Conservation (phyloP, 768 basidiomycete species). For the Auricularia heimuer region DNA sequence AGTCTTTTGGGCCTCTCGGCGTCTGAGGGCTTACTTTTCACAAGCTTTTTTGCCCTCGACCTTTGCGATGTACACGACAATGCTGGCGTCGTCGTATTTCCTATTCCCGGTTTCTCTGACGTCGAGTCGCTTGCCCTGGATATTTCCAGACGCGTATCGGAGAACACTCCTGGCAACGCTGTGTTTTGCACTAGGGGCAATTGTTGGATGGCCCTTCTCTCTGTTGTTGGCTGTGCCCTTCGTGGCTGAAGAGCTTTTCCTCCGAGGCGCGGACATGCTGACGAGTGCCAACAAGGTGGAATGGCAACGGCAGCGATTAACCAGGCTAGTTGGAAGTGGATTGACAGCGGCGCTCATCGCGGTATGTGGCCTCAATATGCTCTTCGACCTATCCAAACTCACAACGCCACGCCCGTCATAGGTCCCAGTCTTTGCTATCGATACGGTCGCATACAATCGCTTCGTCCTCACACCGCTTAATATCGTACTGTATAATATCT, state of each 20-base stretch:
- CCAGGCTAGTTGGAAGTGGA: slow-evolving; percentile 43
- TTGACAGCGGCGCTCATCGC: slow-evolving; percentile 49
- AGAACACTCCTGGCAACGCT: slow-evolving; percentile 59
- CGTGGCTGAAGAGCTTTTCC: slow-evolving; percentile 79
- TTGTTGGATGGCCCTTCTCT: slow-evolving; percentile 97
- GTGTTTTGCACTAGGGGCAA: slow-evolving; percentile 67
- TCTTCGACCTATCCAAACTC: neutral
- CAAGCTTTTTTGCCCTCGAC: slow-evolving; percentile 90
- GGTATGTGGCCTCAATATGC: slow-evolving; percentile 30
- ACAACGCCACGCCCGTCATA: slow-evolving; percentile 21
- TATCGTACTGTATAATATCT: slow-evolving; percentile 87
- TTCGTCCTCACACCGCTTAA: slow-evolving; percentile 82
- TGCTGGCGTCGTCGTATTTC: slow-evolving; percentile 62
- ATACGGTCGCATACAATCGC: slow-evolving; percentile 80
- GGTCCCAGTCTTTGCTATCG: slow-evolving; percentile 77
- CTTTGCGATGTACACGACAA: slow-evolving; percentile 85
- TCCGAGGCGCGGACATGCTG: slow-evolving; percentile 61
- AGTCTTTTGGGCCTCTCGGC: neutral
- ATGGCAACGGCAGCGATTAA: slow-evolving; percentile 59
- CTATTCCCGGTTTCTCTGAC: slow-evolving; percentile 22
- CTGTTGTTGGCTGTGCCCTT: slow-evolving; percentile 81
- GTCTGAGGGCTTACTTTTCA: slow-evolving; percentile 8
- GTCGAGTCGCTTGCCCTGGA: neutral
- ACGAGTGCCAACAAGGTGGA: slow-evolving; percentile 29
- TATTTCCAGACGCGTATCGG: slow-evolving; percentile 28